phyloP scores from a whole-genome alignment of 164 flowering plant genomes.

The Echeveria elegans region DNA sequence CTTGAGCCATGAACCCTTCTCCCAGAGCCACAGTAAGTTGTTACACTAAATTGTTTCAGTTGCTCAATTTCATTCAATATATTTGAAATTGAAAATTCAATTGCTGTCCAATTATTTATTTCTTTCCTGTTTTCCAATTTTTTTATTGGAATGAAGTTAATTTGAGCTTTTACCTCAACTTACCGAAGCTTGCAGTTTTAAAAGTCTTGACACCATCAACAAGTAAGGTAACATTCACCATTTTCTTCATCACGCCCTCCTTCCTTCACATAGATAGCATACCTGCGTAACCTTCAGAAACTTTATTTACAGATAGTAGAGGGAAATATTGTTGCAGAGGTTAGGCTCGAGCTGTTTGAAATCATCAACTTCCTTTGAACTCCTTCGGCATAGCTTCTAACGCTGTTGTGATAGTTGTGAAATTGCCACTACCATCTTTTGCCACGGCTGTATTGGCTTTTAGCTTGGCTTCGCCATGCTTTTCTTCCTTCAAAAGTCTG shows the following conservation, averaged over 20 bases:
- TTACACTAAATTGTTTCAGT: too few species aligned
- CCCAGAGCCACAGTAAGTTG: conserved; percentile 21
- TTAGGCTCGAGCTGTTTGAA: not conserved
- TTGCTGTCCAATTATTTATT: too few species aligned
- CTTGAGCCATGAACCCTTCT: conserved; percentile 21
- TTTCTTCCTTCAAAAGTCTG: conserved; percentile 23
- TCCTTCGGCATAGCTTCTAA: conserved; percentile 44
- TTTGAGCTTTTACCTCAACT: not conserved
- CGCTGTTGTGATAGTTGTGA: conserved; percentile 53
- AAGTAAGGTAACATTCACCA: conserved; percentile 55
- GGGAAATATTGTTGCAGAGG: too few species aligned
- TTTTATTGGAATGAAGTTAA: too few species aligned
- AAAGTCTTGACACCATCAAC: conserved; percentile 53
- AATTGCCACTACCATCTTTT: too few species aligned
- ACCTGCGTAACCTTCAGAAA: conserved; percentile 29
- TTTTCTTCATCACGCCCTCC: conserved; percentile 46
- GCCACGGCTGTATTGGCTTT: conserved; percentile 48
- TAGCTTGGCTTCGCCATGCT: not conserved
- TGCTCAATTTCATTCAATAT: not conserved
- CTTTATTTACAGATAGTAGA: too few species aligned
- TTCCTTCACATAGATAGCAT: conserved; percentile 46
- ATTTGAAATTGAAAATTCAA: too few species aligned
- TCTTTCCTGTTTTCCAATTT: too few species aligned
- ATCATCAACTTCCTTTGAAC: conserved; percentile 34
- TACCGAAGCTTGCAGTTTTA: conserved; percentile 60